Evolutionary conservation across 2,329 filamentous ascomycete genomes (phyloP), one percentile per base, ranked within the genome.

Genomic region (Fusarium keratoplasticum): DNA sequence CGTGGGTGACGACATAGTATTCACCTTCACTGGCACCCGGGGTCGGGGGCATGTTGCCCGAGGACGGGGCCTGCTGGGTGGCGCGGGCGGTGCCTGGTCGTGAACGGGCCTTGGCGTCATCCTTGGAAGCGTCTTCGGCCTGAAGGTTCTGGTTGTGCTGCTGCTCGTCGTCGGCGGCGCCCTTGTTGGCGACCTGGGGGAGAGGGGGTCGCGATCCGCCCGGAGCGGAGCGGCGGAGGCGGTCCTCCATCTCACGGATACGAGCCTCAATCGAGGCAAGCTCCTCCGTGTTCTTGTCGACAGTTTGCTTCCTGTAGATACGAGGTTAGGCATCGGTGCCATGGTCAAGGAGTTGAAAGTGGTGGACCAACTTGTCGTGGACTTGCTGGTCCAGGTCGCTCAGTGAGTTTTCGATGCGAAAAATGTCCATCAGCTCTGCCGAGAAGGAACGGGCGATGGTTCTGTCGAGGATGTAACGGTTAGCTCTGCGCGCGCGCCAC

Each of bases 391-490:
- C 90, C 38, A 97, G 88, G 71, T 93, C 89, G 79, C 92, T 90
- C 67, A 96, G 81, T 76, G 92, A 92, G 83, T 91, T 93, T 77
- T 96, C 94, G 80, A 98, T 92, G 80, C 93, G 93, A 86, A 98
- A 98, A 77, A 97, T 93, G 81, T 95, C 93, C 86, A 96, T 93
- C 70, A 98, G 88, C 82, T 96, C 94, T 52, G 91, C 87, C 69
- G 95, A 96, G 85, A 98, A 98, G 81, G 93, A 94, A 78, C 91
- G 93, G 63, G 95, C 95, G 83, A 98, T 91, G 70, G 94, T 96
- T 73, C 95, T 98, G 55, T 72, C 63, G 11, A 35, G 20, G 55
- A 55, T 29, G 61, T 29, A 60, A 8, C 0, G 42, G 71, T 78
- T 60, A 78, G 76, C 50, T 65, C 47, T 64, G 25, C 33, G 38